Evolutionary conservation across 179 eudicot genomes (phyloP).

Genomic region (Gypsophila paniculata): DNA sequence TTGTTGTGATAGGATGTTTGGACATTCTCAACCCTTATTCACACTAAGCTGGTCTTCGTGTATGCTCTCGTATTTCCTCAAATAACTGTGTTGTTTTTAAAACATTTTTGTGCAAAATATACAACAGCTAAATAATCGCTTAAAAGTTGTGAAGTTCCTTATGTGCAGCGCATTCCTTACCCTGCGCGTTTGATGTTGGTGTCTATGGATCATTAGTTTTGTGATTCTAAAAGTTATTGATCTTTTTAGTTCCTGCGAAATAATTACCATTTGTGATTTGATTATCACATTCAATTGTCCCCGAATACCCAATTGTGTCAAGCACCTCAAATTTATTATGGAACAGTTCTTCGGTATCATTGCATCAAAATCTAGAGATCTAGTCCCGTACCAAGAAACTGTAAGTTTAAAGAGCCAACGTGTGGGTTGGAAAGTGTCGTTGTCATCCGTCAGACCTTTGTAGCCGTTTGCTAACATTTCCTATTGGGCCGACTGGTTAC

Average conservation of each 20-base stretch:
- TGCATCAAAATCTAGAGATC: constrained; percentile 1
- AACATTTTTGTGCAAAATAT: not conserved
- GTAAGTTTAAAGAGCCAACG: not conserved
- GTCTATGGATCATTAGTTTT: not conserved
- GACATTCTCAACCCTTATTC: not conserved
- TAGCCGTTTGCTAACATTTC: not conserved
- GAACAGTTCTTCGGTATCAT: not conserved
- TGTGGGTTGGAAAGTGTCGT: not conserved
- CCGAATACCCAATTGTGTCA: not conserved
- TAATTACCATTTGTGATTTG: not conserved
- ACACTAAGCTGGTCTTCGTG: not conserved
- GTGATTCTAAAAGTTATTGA: not conserved
- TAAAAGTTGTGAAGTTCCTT: not conserved
- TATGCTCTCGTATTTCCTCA: not conserved
- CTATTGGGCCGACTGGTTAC: not conserved
- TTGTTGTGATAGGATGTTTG: not conserved
- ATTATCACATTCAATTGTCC: not conserved
- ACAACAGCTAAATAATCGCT: not conserved
- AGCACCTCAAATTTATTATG: not conserved
- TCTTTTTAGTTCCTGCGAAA: not conserved
- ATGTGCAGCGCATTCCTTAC: not conserved
- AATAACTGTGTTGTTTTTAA: not conserved
- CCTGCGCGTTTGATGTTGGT: not conserved
- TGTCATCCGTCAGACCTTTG: not conserved
- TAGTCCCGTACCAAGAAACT: not conserved